These are phyloP conservation scores for Fusarium anthophilum DNA, from an alignment of 2,329 filamentous ascomycete species.

Conservation along the genomic window DNA sequence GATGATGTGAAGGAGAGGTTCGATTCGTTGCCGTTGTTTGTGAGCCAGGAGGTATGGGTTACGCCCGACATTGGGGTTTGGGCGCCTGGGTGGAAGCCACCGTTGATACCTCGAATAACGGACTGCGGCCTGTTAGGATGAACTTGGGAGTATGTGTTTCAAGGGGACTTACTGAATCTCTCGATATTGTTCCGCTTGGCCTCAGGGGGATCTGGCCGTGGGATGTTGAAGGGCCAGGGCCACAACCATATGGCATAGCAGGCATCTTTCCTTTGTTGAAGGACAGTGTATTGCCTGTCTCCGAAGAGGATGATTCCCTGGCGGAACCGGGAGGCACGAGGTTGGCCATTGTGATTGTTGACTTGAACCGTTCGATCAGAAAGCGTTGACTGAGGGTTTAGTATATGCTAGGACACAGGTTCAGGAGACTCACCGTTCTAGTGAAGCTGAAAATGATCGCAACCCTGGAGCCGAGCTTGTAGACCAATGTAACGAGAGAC, in stretches of 20 bases:
- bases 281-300: constrained; percentile 1
- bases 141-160: accelerated
- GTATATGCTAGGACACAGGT: neutral
- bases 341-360: constrained; percentile 9
- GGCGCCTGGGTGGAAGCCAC: constrained; percentile 44
- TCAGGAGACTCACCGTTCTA: neutral
- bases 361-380: neutral
- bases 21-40: constrained; percentile 46
- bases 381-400: neutral
- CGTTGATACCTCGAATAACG: constrained; percentile 46
- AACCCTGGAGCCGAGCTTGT: accelerated
- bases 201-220: constrained; percentile 20
- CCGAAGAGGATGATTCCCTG: constrained; percentile 31
- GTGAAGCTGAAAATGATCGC: too few relatives aligned
- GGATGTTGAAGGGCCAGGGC: constrained; percentile 20
- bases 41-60: constrained; percentile 47
- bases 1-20: constrained; percentile 50
- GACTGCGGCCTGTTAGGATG: constrained; percentile 41
- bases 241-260: neutral
- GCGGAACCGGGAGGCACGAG: constrained; percentile 3
- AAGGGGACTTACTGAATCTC: constrained; percentile 42
- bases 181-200: constrained; percentile 30
- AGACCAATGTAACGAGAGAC: neutral
- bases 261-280: constrained; percentile 14
- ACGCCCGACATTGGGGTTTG: constrained; percentile 46